Base-by-base conservation (phyloP, 352 stramenopile genomes). In the Pythium vanterpoolii region DNA sequence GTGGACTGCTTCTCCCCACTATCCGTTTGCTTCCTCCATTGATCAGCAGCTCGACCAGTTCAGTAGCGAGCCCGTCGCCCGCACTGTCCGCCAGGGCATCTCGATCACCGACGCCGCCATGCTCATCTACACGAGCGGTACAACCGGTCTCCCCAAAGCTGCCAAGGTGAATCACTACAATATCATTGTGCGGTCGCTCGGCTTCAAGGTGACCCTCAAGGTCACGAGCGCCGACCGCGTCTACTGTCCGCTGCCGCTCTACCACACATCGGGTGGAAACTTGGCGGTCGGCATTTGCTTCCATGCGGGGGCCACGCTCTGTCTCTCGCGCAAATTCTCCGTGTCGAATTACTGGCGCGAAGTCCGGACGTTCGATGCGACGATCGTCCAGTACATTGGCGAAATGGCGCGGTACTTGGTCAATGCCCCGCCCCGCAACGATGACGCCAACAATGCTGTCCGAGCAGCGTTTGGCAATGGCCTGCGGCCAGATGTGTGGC, bases 401-500 rank as follows among this genome's bases (percentile, higher is more conserved):
- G 89, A 97, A 42, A 90, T 97, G 71, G 95, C 83, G 62, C 72
- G 87, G 4, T 97, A 96, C 69, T 65, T 97, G 21, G 62, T 93
- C 44, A 82, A 83, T 48, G 71, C 79, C 18, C 71, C 83, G 4
- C 53, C 71, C 0, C 68, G 64, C 30, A 50, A 65, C 31, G 78
- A 76, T 39, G 83, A 93, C 65, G 75, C 79, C 56, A 69, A 84
- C 34, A 86, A 93, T 53, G 65, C 76, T 49, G 74, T 93, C 38
- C 81, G 84, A 39, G 74, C 93, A 31, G 88, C 89, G 0, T 93
- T 98, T 60, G 92, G 92, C 7, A 98, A 98, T 52, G 92, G 92
- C 1, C 55, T 98, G 33, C 85, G 90, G 10, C 85, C 85, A 1
- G 91, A 98, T 60, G 76, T 96, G 24, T 98, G 92, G 91, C 66